Percentiles rank a stretch among this genome's conserved stretches.
phyloP scores from a whole-genome alignment of 305 asterid species.

The Fraxinus ornus region DNA sequence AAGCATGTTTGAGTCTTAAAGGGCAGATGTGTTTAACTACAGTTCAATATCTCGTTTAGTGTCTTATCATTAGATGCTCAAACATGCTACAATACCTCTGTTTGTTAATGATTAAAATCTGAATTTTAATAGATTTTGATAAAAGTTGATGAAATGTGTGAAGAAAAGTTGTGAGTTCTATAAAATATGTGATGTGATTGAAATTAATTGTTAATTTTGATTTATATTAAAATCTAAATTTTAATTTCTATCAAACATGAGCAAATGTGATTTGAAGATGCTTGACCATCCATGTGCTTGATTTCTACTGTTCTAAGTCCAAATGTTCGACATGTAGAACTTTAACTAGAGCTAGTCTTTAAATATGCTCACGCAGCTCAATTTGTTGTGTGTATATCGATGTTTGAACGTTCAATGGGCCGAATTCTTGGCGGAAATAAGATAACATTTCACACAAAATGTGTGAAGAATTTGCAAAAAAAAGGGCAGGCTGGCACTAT shows the following conservation, averaged over 20 bases:
- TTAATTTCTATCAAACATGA: no score
- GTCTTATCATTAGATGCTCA: neutral
- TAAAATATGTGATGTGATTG: no score
- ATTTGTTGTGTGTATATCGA: neutral
- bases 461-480: neutral
- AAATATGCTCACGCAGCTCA: neutral
- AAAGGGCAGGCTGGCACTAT: conserved; percentile 21
- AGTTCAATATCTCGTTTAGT: neutral
- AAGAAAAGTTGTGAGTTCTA: no score
- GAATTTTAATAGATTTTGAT: no score
- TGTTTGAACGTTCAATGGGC: conserved; percentile 26
- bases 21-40: neutral
- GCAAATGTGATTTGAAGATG: neutral
- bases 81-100: neutral
- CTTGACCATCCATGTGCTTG: neutral
- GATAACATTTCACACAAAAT: conserved; percentile 26
- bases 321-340: neutral
- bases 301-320: neutral
- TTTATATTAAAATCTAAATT: no score
- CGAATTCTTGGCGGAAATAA: conserved; percentile 35
- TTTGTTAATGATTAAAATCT: no score
- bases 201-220: no score
- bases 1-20: neutral
- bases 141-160: no score
- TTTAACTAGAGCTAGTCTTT: neutral